Conservation (phyloP, 495 filamentous ascomycete genomes). For the Podospora fimiseda region DNA sequence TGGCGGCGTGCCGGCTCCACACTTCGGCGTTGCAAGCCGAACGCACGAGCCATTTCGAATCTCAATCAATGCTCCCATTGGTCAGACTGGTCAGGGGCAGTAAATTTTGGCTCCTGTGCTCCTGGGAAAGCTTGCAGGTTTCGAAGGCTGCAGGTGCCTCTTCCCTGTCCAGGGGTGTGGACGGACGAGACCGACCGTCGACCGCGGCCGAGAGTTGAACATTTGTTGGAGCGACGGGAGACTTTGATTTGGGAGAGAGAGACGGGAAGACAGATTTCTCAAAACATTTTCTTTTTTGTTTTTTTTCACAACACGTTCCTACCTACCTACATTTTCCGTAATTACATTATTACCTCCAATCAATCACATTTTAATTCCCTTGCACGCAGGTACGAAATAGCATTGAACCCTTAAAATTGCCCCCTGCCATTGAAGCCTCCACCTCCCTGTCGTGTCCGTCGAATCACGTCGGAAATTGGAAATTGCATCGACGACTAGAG, state of each 20-base stretch:
- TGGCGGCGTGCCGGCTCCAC: slow-evolving; percentile 1
- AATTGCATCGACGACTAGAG: not conserved
- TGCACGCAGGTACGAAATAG: not conserved
- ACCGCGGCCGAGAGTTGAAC: too few relatives aligned
- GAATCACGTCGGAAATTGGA: not conserved
- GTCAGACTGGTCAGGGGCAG: slow-evolving; percentile 15
- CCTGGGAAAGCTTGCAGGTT: slow-evolving; percentile 7
- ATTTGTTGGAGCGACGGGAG: too few relatives aligned
- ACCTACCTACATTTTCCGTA: too few relatives aligned
- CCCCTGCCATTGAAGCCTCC: not conserved
- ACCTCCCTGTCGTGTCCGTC: not conserved
- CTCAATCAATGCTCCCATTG: slow-evolving; percentile 5
- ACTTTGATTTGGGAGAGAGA: too few relatives aligned
- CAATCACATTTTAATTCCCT: not conserved
- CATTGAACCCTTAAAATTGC: not conserved
- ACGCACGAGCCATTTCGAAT: not conserved
- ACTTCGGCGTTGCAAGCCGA: not conserved
- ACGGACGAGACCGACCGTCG: not conserved
- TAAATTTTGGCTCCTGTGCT: slow-evolving; percentile 6
- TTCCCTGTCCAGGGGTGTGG: slow-evolving; percentile 8
- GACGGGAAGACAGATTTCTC: too few relatives aligned
- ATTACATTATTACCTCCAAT: too few relatives aligned
- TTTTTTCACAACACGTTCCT: too few relatives aligned
- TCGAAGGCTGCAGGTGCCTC: slow-evolving; percentile 11
- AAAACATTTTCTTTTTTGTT: too few relatives aligned